Evolutionary conservation across 441 rosid species (phyloP).

Genomic region (Erodium moschatum): DNA sequence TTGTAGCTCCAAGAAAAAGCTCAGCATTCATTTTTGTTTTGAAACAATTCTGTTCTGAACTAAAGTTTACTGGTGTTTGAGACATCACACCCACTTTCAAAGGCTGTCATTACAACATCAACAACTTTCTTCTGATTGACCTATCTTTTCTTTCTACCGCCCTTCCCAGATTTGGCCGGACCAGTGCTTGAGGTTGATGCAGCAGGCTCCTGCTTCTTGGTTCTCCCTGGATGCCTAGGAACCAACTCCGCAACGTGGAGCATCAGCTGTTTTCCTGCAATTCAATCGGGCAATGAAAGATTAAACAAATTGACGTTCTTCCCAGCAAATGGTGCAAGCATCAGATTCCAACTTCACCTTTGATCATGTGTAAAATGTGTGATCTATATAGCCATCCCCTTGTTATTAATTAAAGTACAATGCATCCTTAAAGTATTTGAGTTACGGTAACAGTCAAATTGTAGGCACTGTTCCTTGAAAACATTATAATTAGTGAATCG

Average conservation of each 20-base stretch:
- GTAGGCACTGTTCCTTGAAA: neutral
- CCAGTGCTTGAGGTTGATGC: slow-evolving; percentile 53
- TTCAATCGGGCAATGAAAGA: neutral
- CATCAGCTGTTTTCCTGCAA: slow-evolving; percentile 82
- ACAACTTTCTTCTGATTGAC: neutral
- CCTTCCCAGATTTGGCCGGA: slow-evolving; percentile 66
- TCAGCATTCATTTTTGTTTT: neutral
- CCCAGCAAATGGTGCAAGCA: neutral
- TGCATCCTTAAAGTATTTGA: neutral
- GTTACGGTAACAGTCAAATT: neutral
- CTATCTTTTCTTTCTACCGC: slow-evolving; percentile 81
- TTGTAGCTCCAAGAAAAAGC: neutral
- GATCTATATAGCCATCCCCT: neutral
- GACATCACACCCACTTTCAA: neutral
- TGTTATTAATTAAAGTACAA: neutral
- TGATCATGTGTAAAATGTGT: too few relatives aligned
- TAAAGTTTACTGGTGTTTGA: neutral
- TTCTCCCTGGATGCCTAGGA: slow-evolving; percentile 76
- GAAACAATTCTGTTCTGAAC: neutral
- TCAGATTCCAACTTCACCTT: neutral
- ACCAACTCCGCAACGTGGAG: slow-evolving; percentile 80
- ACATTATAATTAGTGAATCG: neutral
- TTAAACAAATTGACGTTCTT: neutral
- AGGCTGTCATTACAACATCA: neutral
- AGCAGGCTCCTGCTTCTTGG: slow-evolving; percentile 63